Percentiles rank a stretch among this genome's conserved stretches.
These are phyloP conservation scores for Murraya paniculata DNA, from an alignment of 345 rosid species.

Conservation along the genomic window DNA sequence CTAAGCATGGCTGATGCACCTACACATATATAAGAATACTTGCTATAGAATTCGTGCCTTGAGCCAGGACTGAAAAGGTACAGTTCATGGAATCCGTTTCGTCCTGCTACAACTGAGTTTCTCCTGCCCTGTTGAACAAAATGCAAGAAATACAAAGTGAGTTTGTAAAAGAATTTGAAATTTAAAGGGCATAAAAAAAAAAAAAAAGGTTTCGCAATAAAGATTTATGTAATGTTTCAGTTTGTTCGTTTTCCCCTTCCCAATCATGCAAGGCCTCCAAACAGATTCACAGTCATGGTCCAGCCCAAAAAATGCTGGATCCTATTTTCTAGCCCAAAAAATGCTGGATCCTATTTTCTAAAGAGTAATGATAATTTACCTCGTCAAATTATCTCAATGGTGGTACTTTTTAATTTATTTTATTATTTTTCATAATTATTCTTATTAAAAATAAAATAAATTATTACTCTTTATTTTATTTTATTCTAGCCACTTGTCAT, in stretches of 20 bases:
- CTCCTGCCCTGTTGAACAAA: conserved; percentile 62
- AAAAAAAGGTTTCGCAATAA: too few species aligned
- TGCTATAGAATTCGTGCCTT: conserved; percentile 55
- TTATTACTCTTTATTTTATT: too few species aligned
- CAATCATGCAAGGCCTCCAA: background rate
- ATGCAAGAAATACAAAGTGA: background rate
- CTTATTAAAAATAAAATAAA: too few species aligned
- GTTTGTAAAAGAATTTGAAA: background rate
- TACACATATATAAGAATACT: conserved; percentile 65
- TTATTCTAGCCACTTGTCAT: too few species aligned
- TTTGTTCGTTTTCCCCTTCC: background rate
- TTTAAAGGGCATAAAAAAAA: too few species aligned
- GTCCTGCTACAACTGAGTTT: conserved; percentile 65
- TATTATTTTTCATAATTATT: too few species aligned
- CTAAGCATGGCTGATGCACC: conserved; percentile 67
- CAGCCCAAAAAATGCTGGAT: background rate
- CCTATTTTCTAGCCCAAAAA: background rate
- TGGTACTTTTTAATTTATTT: too few species aligned
- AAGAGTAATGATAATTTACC: background rate
- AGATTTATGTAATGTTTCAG: background rate
- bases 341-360: background rate
- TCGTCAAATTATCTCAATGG: too few species aligned
- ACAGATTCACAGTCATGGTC: too few species aligned
- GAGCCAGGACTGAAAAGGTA: conserved; percentile 89
- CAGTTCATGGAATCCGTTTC: conserved; percentile 70